Conservation (phyloP, 169 alveolate genomes). For the Plasmodium knowlesi region DNA sequence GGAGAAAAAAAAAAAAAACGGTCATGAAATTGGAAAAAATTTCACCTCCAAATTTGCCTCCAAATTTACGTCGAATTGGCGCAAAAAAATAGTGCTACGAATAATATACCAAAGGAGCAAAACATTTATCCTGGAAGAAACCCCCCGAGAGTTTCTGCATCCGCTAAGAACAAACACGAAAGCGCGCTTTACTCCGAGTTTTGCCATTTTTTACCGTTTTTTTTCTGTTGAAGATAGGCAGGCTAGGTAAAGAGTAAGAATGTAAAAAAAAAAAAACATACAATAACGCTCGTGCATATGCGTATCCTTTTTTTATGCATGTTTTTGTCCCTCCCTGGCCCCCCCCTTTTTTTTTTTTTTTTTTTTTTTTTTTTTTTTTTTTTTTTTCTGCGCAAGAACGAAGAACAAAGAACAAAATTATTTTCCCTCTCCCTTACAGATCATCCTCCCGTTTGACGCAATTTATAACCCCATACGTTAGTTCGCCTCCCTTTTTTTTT, state of each 20-base stretch:
- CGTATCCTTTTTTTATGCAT: conserved; percentile 6
- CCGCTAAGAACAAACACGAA: background rate
- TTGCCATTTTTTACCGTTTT: background rate
- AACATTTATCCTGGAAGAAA: background rate
- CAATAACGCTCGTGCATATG: background rate
- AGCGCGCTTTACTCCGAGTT: background rate
- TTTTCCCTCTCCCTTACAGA: background rate
- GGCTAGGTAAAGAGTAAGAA: background rate
- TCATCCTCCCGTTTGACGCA: background rate
- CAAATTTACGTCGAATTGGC: background rate
- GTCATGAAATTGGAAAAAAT: background rate
- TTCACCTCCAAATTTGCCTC: background rate
- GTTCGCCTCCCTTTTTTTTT: background rate
- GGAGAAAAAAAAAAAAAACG: background rate
- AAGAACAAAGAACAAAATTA: background rate
- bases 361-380: background rate
- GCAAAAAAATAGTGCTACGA: background rate
- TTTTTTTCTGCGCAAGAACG: no score
- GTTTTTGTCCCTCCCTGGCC: background rate
- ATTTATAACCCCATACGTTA: background rate
- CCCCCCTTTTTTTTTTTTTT: background rate
- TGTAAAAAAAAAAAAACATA: background rate
- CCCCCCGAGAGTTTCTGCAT: background rate
- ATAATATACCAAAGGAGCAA: background rate
- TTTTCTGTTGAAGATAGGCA: background rate